phyloP scores from a whole-genome alignment of 2,329 filamentous ascomycete species.

The Drechslerella coelobrocha region DNA sequence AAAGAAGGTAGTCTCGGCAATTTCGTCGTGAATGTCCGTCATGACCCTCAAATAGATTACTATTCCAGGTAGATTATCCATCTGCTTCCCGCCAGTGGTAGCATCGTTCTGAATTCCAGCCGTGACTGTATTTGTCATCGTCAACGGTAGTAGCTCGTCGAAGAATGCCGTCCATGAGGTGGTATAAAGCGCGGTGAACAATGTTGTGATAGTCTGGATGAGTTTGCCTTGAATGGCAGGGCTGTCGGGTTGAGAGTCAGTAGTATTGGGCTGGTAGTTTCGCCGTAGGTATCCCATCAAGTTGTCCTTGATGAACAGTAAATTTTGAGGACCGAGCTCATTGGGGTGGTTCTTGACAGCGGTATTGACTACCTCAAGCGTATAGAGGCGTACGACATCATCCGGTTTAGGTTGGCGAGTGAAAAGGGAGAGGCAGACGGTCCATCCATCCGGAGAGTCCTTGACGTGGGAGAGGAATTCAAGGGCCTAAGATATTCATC shows the following conservation, averaged over 20 bases:
- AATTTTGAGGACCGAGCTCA: conserved; percentile 62
- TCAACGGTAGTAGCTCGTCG: conserved; percentile 83
- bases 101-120: conserved; percentile 56
- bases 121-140: conserved; percentile 57
- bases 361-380: conserved; percentile 91
- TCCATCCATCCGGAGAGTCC: conserved; percentile 84
- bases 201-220: conserved; percentile 90
- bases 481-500: conserved; percentile 62
- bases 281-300: conserved; percentile 80
- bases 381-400: conserved; percentile 86
- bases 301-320: conserved; percentile 78
- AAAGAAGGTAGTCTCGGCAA: conserved; percentile 87
- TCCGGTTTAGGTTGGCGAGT: conserved; percentile 75
- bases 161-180: conserved; percentile 88
- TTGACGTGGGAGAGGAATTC: conserved; percentile 80
- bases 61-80: conserved; percentile 76
- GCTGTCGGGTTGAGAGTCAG: conserved; percentile 70
- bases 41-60: conserved; percentile 88
- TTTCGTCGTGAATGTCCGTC: conserved; percentile 92
- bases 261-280: conserved; percentile 60
- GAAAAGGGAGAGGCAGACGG: conserved; percentile 86
- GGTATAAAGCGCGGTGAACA: conserved; percentile 87
- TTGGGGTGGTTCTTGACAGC: conserved; percentile 64
- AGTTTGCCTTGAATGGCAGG: conserved; percentile 91
- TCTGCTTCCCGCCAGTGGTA: conserved; percentile 62